Conservation (phyloP, 192 early-diverging fungal genomes). For the Rhizoclosmatium globosum region DNA sequence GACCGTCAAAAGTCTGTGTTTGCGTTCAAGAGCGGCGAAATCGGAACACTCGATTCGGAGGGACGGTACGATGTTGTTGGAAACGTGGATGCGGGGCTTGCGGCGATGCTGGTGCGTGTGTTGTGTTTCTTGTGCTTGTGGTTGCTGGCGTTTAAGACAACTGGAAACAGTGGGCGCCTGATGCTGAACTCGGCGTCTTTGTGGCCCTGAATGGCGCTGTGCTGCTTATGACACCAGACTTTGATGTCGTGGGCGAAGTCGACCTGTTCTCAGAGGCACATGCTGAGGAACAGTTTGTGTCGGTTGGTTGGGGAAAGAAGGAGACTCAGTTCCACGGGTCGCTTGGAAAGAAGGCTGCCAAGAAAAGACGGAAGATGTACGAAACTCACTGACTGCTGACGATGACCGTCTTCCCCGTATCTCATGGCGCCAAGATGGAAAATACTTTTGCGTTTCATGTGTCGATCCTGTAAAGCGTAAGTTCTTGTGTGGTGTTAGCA, state of each 20-base stretch:
- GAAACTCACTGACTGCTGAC: conserved; percentile 46
- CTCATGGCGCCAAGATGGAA: conserved; percentile 92
- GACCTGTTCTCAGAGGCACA: conserved; percentile 44
- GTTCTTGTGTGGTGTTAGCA: neutral
- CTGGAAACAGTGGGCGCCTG: conserved; percentile 33
- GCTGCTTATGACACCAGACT: conserved; percentile 91
- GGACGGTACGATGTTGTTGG: conserved; percentile 67
- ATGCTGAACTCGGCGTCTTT: conserved; percentile 28
- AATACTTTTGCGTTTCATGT: conserved; percentile 79
- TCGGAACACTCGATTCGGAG: too few species aligned
- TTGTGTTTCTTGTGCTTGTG: conserved; percentile 82
- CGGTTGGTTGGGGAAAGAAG: conserved; percentile 95
- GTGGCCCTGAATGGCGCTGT: conserved; percentile 67
- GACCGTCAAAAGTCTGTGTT: conserved; percentile 1
- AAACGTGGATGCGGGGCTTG: conserved; percentile 76
- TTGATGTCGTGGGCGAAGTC: conserved; percentile 89
- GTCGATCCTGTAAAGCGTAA: conserved; percentile 52
- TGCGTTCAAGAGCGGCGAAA: too few species aligned
- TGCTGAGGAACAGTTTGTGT: conserved; percentile 57
- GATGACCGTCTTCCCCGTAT: conserved; percentile 80
- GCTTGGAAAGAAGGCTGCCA: conserved; percentile 79
- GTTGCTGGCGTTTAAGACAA: conserved; percentile 24
- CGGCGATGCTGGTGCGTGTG: conserved; percentile 70
- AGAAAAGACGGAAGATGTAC: conserved; percentile 53
- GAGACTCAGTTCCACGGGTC: conserved; percentile 98